Base-by-base conservation (phyloP, 129 eudicot genomes). In the Tagetes erecta region DNA sequence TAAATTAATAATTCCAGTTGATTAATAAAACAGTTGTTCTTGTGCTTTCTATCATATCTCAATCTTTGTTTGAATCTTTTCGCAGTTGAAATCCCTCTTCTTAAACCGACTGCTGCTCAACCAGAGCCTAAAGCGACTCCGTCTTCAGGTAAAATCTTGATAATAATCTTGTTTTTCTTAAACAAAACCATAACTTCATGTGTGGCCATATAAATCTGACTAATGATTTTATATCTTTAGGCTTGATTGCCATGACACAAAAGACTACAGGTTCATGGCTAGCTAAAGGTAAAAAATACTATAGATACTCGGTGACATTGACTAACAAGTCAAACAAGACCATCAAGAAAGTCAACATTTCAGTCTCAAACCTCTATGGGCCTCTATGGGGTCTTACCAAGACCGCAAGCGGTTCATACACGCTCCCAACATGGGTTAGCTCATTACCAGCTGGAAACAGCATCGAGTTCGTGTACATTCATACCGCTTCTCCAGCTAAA, bases 361-460 rank as follows among this genome's bases (percentile, higher is more conserved):
- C 83, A 4, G 81, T 93, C 58, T 69, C 90, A 50, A 85, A 86
- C 82, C 96, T 93, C 39, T 88, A 86, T 49, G 98, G 98, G 51
- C 91, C 96, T 49, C 33, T 93, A 42, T 93, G 98, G 98, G 98
- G 98, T 67, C 96, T 93, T 4, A 82, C 83, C 52, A 90, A 90
- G 80, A 78, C 79, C 0, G 12, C 50, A 72, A 86, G 92, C 0
- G 72, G 87, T 51, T 84, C 93, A 3, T 93, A 90, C 71, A 62
- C 68, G 72, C 77, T 90, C 67, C 98, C 98, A 30, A 67, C 88
- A 69, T 87, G 98, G 96, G 52, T 76, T 64, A 83, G 71, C 59
- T 77, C 89, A 71, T 80, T 93, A 79, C 67, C 84, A 37, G 86
- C 98, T 4, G 97, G 96, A 53, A 90, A 93, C 78, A 94, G 88